Percentiles rank a stretch among this genome's conserved stretches.
Conservation (phyloP, 345 rosid species). For the Triadica sebifera region DNA sequence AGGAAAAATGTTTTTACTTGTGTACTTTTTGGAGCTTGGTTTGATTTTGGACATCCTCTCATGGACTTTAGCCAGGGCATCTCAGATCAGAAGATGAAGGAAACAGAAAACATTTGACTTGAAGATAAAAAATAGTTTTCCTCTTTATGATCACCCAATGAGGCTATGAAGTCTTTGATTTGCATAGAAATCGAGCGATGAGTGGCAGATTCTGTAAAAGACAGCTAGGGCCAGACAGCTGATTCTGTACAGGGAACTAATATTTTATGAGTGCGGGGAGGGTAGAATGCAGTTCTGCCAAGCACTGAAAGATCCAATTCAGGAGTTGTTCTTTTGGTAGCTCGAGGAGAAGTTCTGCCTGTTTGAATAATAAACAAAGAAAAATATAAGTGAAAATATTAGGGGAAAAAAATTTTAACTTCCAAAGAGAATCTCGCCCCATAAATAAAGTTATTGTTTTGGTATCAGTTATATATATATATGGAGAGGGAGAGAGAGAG, state of each 20-base stretch:
- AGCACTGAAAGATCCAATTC: conserved; percentile 89
- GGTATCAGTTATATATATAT: background rate
- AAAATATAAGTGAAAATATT: background rate
- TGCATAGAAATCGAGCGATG: background rate
- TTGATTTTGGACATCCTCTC: background rate
- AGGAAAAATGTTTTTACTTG: background rate
- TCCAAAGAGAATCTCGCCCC: background rate
- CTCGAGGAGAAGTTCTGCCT: conserved; percentile 96
- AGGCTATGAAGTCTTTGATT: conserved; percentile 2
- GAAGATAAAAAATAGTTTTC: background rate
- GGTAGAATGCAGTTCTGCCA: conserved; percentile 78
- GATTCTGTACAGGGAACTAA: conserved; percentile 33
- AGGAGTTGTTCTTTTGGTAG: conserved; percentile 85
- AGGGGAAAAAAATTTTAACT: background rate
- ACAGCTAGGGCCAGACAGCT: background rate
- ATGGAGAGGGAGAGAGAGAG: no score
- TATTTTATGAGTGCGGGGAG: conserved; percentile 81
- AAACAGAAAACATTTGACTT: background rate
- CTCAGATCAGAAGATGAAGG: no score
- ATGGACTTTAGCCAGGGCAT: background rate
- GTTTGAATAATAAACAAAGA: conserved; percentile 19
- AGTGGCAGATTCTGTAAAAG: conserved; percentile 7
- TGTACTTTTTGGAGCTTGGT: background rate
- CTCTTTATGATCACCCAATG: background rate
- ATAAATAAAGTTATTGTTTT: background rate